phyloP scores from a whole-genome alignment of 805 yeast genomes.

The Zygosaccharomyces pseudorouxii region DNA sequence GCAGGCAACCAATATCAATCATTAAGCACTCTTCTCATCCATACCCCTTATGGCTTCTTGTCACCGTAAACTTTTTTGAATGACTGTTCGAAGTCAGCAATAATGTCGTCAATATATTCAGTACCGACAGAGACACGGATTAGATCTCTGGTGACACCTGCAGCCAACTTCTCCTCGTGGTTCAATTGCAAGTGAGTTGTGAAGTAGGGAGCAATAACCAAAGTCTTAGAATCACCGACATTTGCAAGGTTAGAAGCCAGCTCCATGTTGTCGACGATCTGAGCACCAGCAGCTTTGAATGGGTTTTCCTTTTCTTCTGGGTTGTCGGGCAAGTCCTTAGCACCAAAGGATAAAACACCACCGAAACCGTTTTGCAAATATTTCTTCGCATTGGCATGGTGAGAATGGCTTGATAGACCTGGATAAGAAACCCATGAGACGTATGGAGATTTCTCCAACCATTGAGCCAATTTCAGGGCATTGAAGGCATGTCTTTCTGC shows the following conservation, averaged over 20 bases:
- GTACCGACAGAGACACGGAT: slow-evolving; percentile 89
- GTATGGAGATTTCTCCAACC: slow-evolving; percentile 64
- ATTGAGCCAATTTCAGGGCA: slow-evolving; percentile 73
- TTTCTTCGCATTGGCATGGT: slow-evolving; percentile 78
- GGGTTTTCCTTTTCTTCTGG: slow-evolving; percentile 47
- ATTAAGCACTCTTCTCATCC: neutral
- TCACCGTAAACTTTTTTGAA: slow-evolving; percentile 55
- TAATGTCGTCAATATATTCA: slow-evolving; percentile 86
- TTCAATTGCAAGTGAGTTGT: slow-evolving; percentile 92
- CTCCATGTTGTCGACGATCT: slow-evolving; percentile 76
- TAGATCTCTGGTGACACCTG: slow-evolving; percentile 87
- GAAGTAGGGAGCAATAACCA: slow-evolving; percentile 92
- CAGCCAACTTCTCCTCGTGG: slow-evolving; percentile 70
- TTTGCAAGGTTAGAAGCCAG: slow-evolving; percentile 91
- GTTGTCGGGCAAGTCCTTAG: slow-evolving; percentile 49
- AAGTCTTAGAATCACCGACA: slow-evolving; percentile 93
- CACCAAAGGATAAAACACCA: slow-evolving; percentile 86
- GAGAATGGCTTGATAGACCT: slow-evolving; percentile 73
- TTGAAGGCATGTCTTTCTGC: slow-evolving; percentile 88
- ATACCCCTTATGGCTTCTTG: slow-evolving; percentile 14
- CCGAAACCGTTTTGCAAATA: slow-evolving; percentile 80
- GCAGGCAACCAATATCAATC: neutral
- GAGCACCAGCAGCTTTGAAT: slow-evolving; percentile 73
- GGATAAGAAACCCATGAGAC: slow-evolving; percentile 91
- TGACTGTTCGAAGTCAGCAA: slow-evolving; percentile 83